phyloP scores from a whole-genome alignment of 176 grass and related monocot species.

The Thinopyrum elongatum region DNA sequence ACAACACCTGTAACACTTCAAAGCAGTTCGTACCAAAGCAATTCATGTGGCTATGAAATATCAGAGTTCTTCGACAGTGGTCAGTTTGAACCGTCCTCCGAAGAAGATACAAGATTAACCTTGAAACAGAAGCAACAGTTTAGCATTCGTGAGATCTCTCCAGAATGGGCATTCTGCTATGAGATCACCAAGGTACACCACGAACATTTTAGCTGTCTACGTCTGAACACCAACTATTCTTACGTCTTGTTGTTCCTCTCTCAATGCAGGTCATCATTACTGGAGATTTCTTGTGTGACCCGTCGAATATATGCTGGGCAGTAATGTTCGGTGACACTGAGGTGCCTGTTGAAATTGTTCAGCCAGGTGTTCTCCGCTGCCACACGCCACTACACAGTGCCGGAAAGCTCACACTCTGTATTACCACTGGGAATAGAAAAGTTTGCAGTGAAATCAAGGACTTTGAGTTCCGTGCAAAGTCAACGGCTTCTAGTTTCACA shows the following conservation, averaged over 20 bases:
- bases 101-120: constrained; percentile 38
- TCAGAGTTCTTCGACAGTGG: constrained; percentile 42
- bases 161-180: constrained; percentile 90
- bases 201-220: constrained; percentile 4
- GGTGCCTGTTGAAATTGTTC: constrained; percentile 81
- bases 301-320: constrained; percentile 47
- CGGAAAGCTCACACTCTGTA: constrained; percentile 64
- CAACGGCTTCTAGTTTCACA: constrained; percentile 28
- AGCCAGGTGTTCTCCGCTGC: constrained; percentile 86
- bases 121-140: constrained; percentile 57
- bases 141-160: constrained; percentile 81
- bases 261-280: constrained; percentile 80
- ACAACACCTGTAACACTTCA: constrained; percentile 32
- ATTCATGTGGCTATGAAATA: constrained; percentile 40
- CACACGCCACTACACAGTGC: constrained; percentile 61
- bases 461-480: constrained; percentile 79
- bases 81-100: constrained; percentile 52
- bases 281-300: constrained; percentile 79
- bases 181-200: constrained; percentile 84
- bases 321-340: constrained; percentile 82
- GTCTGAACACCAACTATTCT: neutral
- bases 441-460: constrained; percentile 80
- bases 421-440: constrained; percentile 81
- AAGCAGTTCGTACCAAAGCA: constrained; percentile 31
- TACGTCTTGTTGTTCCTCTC: constrained; percentile 24